A percentile compares a stretch with the other conserved stretches of the same genome.
These are phyloP conservation scores for Strigomonas oncopelti DNA, from an alignment of 208 protist genomes.

Conservation along the genomic window DNA sequence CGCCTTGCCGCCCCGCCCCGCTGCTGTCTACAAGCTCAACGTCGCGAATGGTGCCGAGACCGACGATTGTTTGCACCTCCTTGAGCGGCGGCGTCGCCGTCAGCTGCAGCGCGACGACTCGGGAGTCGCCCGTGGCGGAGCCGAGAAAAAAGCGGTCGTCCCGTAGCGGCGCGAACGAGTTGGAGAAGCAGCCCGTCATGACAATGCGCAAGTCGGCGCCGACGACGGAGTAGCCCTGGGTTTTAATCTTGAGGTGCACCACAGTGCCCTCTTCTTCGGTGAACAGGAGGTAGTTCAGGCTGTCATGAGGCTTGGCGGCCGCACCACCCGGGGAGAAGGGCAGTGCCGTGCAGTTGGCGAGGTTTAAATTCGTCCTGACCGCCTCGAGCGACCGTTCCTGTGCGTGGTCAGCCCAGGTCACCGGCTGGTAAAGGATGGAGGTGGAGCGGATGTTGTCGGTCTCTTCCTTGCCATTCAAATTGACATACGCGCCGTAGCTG, in stretches of 20 bases:
- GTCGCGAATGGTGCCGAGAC: slow-evolving; percentile 46
- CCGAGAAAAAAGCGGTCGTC: slow-evolving; percentile 49
- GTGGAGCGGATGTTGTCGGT: slow-evolving; percentile 39
- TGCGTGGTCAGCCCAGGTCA: slow-evolving; percentile 45
- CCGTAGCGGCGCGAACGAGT: slow-evolving; percentile 16
- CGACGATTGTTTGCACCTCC: slow-evolving; percentile 46
- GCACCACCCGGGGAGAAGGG: slow-evolving; percentile 5
- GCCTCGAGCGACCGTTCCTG: slow-evolving; percentile 46
- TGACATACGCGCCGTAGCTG: slow-evolving; percentile 74
- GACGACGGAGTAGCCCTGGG: slow-evolving; percentile 54
- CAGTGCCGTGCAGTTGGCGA: slow-evolving; percentile 49
- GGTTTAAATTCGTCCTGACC: slow-evolving; percentile 64
- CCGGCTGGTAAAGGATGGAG: slow-evolving; percentile 35
- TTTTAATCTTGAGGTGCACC: slow-evolving; percentile 34
- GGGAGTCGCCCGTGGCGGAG: slow-evolving; percentile 50
- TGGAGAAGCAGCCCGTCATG: slow-evolving; percentile 52
- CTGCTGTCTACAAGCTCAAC: slow-evolving; percentile 57
- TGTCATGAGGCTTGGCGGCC: neutral
- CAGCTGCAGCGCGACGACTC: slow-evolving; percentile 27
- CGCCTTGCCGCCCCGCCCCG: neutral
- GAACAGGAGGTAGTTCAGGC: slow-evolving; percentile 46
- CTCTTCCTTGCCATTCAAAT: slow-evolving; percentile 71
- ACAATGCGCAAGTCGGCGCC: slow-evolving; percentile 25
- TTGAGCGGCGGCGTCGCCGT: slow-evolving; percentile 16
- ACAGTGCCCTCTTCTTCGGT: slow-evolving; percentile 79